Conservation (phyloP, 768 basidiomycete species). For the Tylopilus rubrobrunneus region DNA sequence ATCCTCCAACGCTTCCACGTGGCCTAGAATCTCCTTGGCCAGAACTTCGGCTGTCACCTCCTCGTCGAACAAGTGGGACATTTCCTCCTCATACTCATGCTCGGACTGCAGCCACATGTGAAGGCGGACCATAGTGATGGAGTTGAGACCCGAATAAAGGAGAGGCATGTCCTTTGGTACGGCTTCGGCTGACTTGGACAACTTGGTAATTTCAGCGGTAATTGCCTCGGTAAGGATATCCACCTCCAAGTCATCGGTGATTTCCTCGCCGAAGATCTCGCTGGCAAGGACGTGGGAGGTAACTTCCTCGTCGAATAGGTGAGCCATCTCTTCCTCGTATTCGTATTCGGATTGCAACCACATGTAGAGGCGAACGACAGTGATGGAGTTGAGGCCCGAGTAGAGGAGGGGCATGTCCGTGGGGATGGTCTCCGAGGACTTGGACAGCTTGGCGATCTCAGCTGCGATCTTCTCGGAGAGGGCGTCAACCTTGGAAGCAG, state of each 20-base stretch:
- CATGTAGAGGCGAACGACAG: slow-evolving; percentile 27
- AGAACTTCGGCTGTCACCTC: slow-evolving; percentile 28
- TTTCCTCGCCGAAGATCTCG: slow-evolving; percentile 25
- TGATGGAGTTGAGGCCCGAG: slow-evolving; percentile 32
- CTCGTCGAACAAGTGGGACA: slow-evolving; percentile 31
- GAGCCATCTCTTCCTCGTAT: slow-evolving; percentile 27
- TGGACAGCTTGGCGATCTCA: slow-evolving; percentile 30
- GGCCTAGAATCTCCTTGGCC: slow-evolving; percentile 27
- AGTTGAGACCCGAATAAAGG: slow-evolving; percentile 31
- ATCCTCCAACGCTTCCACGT: background rate
- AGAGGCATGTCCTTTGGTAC: slow-evolving; percentile 33
- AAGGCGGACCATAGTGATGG: slow-evolving; percentile 27
- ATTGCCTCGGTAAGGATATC: slow-evolving; percentile 28
- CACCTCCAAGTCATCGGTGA: background rate
- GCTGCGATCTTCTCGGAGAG: slow-evolving; percentile 33
- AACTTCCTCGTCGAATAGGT: slow-evolving; percentile 30
- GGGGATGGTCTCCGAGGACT: slow-evolving; percentile 23
- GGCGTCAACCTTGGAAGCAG: slow-evolving; percentile 13
- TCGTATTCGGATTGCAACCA: slow-evolving; percentile 34
- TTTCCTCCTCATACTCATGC: slow-evolving; percentile 29
- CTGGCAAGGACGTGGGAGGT: slow-evolving; percentile 27
- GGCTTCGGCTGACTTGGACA: slow-evolving; percentile 28
- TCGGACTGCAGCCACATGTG: slow-evolving; percentile 32
- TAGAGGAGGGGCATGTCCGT: slow-evolving; percentile 31
- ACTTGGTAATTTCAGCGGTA: slow-evolving; percentile 28